phyloP scores from a whole-genome alignment of 306 rosid species.

The Biancaea sappan region DNA sequence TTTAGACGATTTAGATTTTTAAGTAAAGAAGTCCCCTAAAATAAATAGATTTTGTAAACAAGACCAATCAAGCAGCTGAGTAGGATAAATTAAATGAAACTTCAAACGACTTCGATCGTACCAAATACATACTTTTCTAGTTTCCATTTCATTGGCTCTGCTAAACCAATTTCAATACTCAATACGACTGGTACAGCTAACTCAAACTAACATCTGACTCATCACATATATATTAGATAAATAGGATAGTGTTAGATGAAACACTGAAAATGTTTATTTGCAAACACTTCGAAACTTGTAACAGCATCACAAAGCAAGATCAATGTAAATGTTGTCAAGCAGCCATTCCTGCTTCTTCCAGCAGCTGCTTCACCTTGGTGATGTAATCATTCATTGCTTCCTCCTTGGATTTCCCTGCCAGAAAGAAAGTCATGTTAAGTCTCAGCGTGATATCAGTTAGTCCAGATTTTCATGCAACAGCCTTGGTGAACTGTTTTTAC shows the following conservation, averaged over 20 bases:
- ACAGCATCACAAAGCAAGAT: constrained; percentile 30
- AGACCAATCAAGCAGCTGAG: constrained; percentile 8
- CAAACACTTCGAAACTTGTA: constrained; percentile 22
- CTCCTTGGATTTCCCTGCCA: constrained; percentile 83
- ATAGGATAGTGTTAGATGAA: constrained; percentile 31
- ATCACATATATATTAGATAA: constrained; percentile 30
- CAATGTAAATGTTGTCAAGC: constrained; percentile 41
- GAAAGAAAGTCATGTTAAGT: not conserved
- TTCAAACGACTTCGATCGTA: constrained; percentile 4
- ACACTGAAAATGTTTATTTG: constrained; percentile 41
- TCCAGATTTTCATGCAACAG: not conserved
- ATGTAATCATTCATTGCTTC: constrained; percentile 86
- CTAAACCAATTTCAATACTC: constrained; percentile 24
- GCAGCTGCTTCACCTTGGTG: constrained; percentile 93
- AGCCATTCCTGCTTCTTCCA: constrained; percentile 64
- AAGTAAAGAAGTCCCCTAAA: no score
- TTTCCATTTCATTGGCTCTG: constrained; percentile 15
- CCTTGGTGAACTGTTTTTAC: constrained; percentile 37
- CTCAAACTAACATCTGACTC: constrained; percentile 22
- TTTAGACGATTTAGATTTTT: no score
- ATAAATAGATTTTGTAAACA: no score
- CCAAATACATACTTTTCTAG: not conserved
- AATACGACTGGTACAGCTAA: constrained; percentile 12
- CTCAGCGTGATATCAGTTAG: not conserved
- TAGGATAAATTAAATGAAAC: not conserved